phyloP scores from a whole-genome alignment of 2,329 filamentous ascomycete genomes.

The Colletotrichum agaves region DNA sequence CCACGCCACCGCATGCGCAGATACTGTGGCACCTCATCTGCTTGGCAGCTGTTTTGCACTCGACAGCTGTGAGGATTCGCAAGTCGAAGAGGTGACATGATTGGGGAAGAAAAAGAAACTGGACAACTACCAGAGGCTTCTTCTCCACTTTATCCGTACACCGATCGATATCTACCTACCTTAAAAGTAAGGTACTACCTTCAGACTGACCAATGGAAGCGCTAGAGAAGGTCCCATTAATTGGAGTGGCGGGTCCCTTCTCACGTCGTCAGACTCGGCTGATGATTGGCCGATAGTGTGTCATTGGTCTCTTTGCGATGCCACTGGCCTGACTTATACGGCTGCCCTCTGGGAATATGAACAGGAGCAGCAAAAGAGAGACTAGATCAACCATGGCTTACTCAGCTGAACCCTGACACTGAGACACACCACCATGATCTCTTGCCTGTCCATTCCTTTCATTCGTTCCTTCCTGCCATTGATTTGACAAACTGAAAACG shows the following conservation, averaged over 20 bases:
- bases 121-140: background rate
- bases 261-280: background rate
- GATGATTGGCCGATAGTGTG: background rate
- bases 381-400: background rate
- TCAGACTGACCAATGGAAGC: too few species aligned
- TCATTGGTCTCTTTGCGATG: background rate
- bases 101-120: background rate
- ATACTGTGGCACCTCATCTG: too few species aligned
- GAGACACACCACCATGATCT: background rate
- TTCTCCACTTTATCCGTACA: constrained; percentile 21
- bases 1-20: constrained; percentile 1
- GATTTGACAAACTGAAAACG: background rate
- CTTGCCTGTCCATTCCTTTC: background rate
- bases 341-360: background rate
- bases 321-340: background rate
- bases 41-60: background rate
- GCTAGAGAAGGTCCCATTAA: constrained; percentile 1
- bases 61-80: background rate
- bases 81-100: background rate
- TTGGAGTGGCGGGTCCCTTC: background rate
- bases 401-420: background rate
- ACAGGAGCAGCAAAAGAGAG: background rate
- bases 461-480: background rate
- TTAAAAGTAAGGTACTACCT: too few species aligned
- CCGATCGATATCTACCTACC: constrained; percentile 18